phyloP scores from a whole-genome alignment of 1,284 basidiomycete species.

The Peniophora sp. region DNA sequence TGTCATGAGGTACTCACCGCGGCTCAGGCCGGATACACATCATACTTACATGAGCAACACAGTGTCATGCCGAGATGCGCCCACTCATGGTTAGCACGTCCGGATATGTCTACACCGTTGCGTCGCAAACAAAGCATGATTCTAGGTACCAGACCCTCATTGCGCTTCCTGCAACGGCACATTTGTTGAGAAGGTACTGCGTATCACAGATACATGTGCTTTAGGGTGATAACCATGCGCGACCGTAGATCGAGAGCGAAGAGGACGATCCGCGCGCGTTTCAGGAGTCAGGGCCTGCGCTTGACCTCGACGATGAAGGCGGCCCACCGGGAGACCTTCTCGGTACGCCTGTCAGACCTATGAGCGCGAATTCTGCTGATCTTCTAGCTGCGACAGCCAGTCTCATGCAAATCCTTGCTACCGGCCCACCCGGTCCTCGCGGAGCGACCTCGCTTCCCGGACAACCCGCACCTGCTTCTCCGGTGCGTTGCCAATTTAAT shows the following conservation, averaged over 20 bases:
- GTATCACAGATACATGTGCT: not conserved
- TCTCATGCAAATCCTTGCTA: slow-evolving; percentile 8
- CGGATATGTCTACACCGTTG: not conserved
- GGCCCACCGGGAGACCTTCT: slow-evolving; percentile 31
- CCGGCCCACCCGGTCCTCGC: not conserved
- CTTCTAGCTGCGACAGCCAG: not conserved
- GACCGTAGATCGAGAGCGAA: slow-evolving; percentile 61
- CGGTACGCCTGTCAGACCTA: slow-evolving; percentile 28
- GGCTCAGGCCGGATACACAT: not conserved
- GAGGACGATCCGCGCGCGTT: slow-evolving; percentile 67
- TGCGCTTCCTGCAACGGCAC: slow-evolving; percentile 65
- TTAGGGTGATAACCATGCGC: not conserved
- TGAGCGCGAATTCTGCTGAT: not conserved
- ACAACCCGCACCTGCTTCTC: not conserved
- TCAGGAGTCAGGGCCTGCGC: slow-evolving; percentile 24
- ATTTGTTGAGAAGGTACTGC: slow-evolving; percentile 67
- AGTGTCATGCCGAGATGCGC: slow-evolving; percentile 75
- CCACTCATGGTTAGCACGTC: slow-evolving; percentile 60
- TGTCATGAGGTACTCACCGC: slow-evolving; percentile 56
- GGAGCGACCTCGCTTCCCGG: not conserved
- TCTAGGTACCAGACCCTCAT: slow-evolving; percentile 64
- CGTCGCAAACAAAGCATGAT: slow-evolving; percentile 5
- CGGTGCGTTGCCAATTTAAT: not conserved
- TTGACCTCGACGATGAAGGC: slow-evolving; percentile 19
- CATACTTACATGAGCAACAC: slow-evolving; percentile 10